A percentile compares a stretch with the other conserved stretches of the same genome.
Evolutionary conservation across 2,329 filamentous ascomycete species (phyloP).

Genomic region (Curvularia eragrostidis): DNA sequence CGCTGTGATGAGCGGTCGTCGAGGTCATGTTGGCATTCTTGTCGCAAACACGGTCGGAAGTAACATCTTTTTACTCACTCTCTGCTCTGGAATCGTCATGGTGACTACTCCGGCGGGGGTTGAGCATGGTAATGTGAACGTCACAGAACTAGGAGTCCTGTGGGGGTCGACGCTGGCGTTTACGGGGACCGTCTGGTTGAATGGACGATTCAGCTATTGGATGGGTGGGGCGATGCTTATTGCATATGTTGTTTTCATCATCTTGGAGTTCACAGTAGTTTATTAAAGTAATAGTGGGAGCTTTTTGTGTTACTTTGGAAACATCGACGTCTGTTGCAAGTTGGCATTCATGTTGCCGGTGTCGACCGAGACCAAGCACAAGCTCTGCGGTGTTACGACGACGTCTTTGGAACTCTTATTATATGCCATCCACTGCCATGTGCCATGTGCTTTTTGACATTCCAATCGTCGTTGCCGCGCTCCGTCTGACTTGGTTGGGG

Average conservation of each 20-base stretch:
- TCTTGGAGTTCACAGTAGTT: conserved; percentile 40
- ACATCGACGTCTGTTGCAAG: not conserved
- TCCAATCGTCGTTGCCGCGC: too few relatives aligned
- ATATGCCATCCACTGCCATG: too few relatives aligned
- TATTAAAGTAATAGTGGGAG: not conserved
- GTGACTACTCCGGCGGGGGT: conserved; percentile 25
- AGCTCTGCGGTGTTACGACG: not conserved
- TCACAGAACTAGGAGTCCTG: not conserved
- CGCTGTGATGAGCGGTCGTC: conserved; percentile 56
- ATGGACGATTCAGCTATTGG: not conserved
- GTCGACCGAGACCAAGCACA: not conserved
- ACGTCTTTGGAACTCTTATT: too few relatives aligned
- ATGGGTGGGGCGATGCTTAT: not conserved
- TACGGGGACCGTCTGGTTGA: not conserved
- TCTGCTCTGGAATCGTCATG: conserved; percentile 55
- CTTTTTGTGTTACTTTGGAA: not conserved
- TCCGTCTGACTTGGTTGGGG: too few relatives aligned
- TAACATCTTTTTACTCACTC: conserved; percentile 62
- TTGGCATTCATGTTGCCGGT: not conserved
- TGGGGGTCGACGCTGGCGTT: not conserved
- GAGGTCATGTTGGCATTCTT: conserved; percentile 58
- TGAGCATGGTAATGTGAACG: conserved; percentile 21
- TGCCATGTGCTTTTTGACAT: too few relatives aligned
- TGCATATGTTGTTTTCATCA: conserved; percentile 45
- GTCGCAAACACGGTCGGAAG: conserved; percentile 62